phyloP scores from a whole-genome alignment of 352 stramenopile genomes.

The Pythium pyrilobum region DNA sequence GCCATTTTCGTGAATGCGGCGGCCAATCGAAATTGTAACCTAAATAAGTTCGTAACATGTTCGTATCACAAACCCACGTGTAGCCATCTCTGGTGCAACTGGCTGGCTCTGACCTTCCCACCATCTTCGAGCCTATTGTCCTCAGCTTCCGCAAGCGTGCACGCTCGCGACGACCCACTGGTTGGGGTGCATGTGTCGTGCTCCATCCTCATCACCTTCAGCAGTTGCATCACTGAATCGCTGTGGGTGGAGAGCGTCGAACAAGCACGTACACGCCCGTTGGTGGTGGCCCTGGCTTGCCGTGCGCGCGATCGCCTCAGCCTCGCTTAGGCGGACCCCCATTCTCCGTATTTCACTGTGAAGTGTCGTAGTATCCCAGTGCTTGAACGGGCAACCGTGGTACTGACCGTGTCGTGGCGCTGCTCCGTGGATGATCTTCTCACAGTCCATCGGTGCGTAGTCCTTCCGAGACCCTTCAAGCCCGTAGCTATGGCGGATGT shows the following conservation, averaged over 20 bases:
- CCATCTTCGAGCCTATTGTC: too few species aligned
- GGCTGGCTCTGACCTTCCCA: too few species aligned
- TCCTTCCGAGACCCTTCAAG: constrained; percentile 71
- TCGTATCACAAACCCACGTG: constrained; percentile 14
- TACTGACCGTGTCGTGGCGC: constrained; percentile 60
- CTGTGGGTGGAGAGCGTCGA: constrained; percentile 33
- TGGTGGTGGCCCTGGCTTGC: constrained; percentile 30
- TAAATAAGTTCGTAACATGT: constrained; percentile 6
- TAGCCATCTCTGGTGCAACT: neutral
- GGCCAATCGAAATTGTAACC: neutral
- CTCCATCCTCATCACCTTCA: neutral
- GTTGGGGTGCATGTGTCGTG: constrained; percentile 44
- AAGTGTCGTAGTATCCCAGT: constrained; percentile 53
- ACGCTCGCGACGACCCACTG: constrained; percentile 46
- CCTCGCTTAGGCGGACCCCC: constrained; percentile 13
- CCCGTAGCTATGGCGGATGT: constrained; percentile 86
- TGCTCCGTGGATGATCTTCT: constrained; percentile 41
- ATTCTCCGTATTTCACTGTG: constrained; percentile 34
- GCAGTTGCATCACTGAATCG: constrained; percentile 5
- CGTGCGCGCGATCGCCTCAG: constrained; percentile 28
- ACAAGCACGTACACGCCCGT: constrained; percentile 42
- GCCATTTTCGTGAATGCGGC: too few species aligned
- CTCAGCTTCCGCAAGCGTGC: neutral
- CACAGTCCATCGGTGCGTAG: constrained; percentile 56
- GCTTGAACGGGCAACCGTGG: constrained; percentile 78